Conservation (phyloP, 305 asterid genomes). For the Solanum hybrid region DNA sequence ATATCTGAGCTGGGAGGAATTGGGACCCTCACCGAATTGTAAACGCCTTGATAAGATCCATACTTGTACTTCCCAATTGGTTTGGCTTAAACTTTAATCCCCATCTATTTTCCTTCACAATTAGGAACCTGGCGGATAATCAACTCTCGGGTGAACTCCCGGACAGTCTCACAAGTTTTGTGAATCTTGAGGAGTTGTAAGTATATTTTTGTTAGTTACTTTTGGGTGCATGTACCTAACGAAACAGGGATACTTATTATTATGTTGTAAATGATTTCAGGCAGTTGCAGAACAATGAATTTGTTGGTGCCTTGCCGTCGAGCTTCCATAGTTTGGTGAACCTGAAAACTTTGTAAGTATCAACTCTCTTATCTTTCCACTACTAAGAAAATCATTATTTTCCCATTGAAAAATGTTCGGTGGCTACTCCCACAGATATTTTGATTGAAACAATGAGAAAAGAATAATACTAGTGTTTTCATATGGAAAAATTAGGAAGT, state of each 20-base stretch:
- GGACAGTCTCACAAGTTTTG: neutral
- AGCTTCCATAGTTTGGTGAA: neutral
- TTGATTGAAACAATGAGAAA: neutral
- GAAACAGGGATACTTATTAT: neutral
- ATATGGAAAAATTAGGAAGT: neutral
- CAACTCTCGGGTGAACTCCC: neutral
- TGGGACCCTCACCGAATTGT: neutral
- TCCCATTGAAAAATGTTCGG: neutral
- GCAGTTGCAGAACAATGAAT: neutral
- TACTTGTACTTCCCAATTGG: neutral
- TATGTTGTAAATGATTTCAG: neutral
- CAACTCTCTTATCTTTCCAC: neutral
- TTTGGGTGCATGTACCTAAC: neutral
- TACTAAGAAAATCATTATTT: neutral
- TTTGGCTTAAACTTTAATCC: neutral
- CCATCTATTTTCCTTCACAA: neutral
- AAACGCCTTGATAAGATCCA: neutral
- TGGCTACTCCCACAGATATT: neutral
- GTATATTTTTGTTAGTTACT: neutral
- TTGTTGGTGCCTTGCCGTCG: neutral
- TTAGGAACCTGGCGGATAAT: neutral
- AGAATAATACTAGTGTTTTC: neutral
- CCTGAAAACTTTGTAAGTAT: neutral
- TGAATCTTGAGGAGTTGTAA: neutral
- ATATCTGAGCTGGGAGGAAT: neutral